A percentile compares a stretch with the other conserved stretches of the same genome.
These are phyloP conservation scores for Fusarium metavorans DNA, from an alignment of 2,329 filamentous ascomycete genomes.

Conservation along the genomic window DNA sequence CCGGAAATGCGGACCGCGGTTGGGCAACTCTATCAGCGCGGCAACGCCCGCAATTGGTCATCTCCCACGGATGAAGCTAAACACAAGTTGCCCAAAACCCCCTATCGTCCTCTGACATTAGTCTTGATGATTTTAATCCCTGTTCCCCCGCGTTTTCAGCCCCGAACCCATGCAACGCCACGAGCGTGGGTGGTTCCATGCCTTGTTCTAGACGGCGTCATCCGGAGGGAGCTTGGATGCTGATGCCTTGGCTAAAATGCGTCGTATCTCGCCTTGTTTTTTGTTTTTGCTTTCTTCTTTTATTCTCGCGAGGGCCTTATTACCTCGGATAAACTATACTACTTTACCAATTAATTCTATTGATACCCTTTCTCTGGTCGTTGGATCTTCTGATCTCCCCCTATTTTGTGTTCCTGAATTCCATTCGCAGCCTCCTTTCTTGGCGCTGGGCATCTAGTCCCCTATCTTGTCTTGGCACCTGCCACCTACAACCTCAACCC, in stretches of 20 bases:
- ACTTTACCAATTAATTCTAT: neutral
- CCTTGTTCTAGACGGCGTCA: neutral
- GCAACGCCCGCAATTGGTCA: conserved; percentile 11
- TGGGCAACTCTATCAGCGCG: conserved; percentile 18
- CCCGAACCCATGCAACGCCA: conserved; percentile 7
- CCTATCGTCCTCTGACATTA: conserved; percentile 2
- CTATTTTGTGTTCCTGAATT: neutral
- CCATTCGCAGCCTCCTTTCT: neutral
- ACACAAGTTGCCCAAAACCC: neutral
- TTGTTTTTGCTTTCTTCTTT: neutral
- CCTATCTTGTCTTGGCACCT: neutral
- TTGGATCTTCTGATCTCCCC: neutral
- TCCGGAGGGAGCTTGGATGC: conserved; percentile 2
- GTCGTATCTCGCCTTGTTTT: neutral
- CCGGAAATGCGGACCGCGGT: conserved; percentile 21
- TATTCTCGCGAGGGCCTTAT: neutral
- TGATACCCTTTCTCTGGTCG: neutral
- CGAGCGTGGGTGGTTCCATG: neutral
- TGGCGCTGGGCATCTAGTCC: neutral
- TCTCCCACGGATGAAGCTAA: neutral
- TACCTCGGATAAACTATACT: neutral
- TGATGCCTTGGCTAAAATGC: neutral
- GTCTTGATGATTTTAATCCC: neutral
- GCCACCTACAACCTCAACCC: neutral
- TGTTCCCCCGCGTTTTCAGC: conserved; percentile 20